phyloP scores from a whole-genome alignment of 163 green algal genomes.

The Scenedesmus sp. region DNA sequence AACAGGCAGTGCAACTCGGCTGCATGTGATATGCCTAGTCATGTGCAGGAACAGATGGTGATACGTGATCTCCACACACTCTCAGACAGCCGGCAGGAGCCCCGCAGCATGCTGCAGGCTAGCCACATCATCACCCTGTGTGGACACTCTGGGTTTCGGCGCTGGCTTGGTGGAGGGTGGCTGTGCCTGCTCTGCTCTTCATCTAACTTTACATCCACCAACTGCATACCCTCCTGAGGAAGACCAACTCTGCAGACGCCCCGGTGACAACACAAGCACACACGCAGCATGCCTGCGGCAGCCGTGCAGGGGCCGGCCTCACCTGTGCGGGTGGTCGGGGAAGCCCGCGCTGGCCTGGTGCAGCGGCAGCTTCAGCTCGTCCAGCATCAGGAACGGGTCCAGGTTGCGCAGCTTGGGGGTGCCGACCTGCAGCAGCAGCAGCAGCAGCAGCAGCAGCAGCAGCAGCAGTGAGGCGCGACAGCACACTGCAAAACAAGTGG shows the following conservation, averaged over 20 bases:
- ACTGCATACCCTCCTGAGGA: too few species aligned
- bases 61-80: too few species aligned
- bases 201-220: too few species aligned
- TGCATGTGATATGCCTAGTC: too few species aligned
- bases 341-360: slow-evolving; percentile 84
- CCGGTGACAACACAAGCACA: neutral
- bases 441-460: neutral
- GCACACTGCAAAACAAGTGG: neutral
- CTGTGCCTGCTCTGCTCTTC: neutral
- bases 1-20: too few species aligned
- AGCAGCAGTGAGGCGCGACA: neutral
- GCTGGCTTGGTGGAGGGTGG: neutral
- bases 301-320: neutral
- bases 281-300: neutral
- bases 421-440: slow-evolving; percentile 62
- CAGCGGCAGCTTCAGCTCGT: slow-evolving; percentile 86
- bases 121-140: too few species aligned
- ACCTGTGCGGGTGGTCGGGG: slow-evolving; percentile 86
- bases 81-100: too few species aligned
- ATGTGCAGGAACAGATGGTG: too few species aligned
- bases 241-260: too few species aligned
- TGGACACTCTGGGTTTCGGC: too few species aligned
- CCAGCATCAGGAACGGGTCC: slow-evolving; percentile 89
- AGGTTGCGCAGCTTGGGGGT: slow-evolving; percentile 76
- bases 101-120: too few species aligned